phyloP scores from a whole-genome alignment of 495 filamentous ascomycete genomes.

The Penicillium tannophilum region DNA sequence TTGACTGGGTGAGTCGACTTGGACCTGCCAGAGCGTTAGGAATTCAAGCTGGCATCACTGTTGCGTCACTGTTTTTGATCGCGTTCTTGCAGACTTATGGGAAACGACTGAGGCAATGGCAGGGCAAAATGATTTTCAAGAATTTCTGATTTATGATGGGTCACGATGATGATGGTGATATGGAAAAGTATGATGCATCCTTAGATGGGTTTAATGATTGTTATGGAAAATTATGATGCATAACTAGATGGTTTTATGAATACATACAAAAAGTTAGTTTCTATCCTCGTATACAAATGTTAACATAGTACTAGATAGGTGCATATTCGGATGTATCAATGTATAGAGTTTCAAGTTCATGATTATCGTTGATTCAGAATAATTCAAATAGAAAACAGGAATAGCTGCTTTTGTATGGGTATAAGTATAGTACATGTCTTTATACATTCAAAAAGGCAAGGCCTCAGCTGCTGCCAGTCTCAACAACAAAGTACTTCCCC shows the following conservation, averaged over 20 bases:
- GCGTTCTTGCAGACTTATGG: conserved; percentile 17
- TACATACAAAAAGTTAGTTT: not conserved
- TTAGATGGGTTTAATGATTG: no score
- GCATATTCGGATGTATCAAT: no score
- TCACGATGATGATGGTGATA: not conserved
- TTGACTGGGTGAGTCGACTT: conserved; percentile 9
- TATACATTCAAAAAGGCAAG: not conserved
- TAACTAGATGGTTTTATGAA: not conserved
- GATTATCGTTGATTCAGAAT: not conserved
- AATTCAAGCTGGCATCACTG: conserved; percentile 17
- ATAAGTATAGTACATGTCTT: conserved; percentile 13
- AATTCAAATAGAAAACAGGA: not conserved
- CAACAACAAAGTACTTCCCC: conserved; percentile 79
- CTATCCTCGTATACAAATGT: not conserved
- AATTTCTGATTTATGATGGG: not conserved
- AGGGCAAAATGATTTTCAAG: conserved; percentile 15
- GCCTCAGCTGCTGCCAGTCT: conserved; percentile 47
- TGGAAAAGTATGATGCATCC: not conserved
- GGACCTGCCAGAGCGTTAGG: conserved; percentile 17
- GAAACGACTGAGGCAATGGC: conserved; percentile 18
- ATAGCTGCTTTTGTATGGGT: conserved; percentile 6
- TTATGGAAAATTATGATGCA: not conserved
- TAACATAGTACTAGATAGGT: not conserved
- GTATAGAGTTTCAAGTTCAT: not conserved
- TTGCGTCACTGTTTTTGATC: conserved; percentile 16